These are phyloP conservation scores for Colletotrichum spinosum DNA, from an alignment of 2,329 filamentous ascomycete species.

Conservation along the genomic window DNA sequence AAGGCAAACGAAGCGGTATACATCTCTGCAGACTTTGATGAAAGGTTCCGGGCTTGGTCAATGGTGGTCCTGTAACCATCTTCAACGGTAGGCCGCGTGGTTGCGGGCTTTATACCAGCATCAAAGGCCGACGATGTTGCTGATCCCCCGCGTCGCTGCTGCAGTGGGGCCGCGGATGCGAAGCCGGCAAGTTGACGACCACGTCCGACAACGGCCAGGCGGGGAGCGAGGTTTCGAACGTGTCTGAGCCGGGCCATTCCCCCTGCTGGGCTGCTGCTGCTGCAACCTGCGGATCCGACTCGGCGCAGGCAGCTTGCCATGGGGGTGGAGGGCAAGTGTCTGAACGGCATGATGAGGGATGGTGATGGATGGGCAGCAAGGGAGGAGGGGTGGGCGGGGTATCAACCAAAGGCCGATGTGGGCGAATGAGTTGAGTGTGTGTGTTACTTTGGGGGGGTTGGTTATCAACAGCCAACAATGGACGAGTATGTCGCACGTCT, in stretches of 20 bases:
- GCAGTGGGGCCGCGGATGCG: conserved; percentile 26
- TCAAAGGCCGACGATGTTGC: conserved; percentile 9
- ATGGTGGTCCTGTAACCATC: conserved; percentile 27
- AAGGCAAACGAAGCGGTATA: conserved; percentile 86
- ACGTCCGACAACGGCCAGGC: conserved; percentile 23
- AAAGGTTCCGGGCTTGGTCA: conserved; percentile 25
- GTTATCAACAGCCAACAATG: conserved; percentile 12
- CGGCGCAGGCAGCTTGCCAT: conserved; percentile 28
- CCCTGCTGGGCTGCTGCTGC: neutral
- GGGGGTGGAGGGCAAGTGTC: conserved; percentile 22
- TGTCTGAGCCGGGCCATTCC: conserved; percentile 22
- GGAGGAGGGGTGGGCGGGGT: conserved; percentile 4
- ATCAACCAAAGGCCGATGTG: conserved; percentile 10
- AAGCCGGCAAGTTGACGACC: conserved; percentile 28
- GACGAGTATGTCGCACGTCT: no score
- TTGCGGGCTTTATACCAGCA: conserved; percentile 25
- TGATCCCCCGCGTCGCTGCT: conserved; percentile 24
- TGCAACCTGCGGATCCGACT: conserved; percentile 15
- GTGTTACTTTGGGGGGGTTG: conserved; percentile 7
- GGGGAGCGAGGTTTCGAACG: conserved; percentile 1
- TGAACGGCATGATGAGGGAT: conserved; percentile 29
- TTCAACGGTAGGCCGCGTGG: conserved; percentile 16
- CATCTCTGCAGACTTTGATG: conserved; percentile 48
- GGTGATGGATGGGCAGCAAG: neutral
- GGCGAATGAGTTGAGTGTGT: neutral